A percentile compares a stretch with the other conserved stretches of the same genome.
Conservation (phyloP, 164 flowering plant genomes). For the Cinnamomum micranthum region DNA sequence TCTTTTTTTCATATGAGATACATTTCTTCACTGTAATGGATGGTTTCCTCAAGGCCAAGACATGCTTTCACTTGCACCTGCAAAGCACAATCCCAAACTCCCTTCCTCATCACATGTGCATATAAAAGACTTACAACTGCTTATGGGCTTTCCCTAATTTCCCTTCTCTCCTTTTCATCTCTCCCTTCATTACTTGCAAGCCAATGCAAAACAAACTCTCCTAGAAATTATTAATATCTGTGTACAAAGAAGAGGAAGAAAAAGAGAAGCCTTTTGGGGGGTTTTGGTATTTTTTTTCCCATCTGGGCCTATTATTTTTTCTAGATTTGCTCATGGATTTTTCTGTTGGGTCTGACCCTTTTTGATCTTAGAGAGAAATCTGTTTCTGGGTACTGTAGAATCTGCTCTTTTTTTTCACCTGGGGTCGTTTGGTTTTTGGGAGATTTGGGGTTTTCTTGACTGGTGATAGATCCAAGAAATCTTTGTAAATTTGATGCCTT, state of each 20-base stretch:
- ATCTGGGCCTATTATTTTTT: not conserved
- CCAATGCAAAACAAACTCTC: constrained; percentile 11
- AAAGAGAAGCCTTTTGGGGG: constrained; percentile 5
- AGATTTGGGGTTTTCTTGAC: constrained; percentile 4
- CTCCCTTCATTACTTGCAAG: not conserved
- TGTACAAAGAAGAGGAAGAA: not conserved
- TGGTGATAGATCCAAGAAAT: constrained; percentile 11
- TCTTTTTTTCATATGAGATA: too few species aligned
- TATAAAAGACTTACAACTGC: not conserved
- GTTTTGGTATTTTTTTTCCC: not conserved
- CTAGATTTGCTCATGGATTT: not conserved
- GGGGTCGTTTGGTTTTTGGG: constrained; percentile 6
- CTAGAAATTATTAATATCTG: constrained; percentile 4
- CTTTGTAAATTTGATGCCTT: not conserved
- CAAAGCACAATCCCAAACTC: not conserved
- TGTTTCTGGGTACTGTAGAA: constrained; percentile 9
- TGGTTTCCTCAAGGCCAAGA: constrained; percentile 17
- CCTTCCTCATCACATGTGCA: constrained; percentile 1
- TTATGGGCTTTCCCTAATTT: not conserved
- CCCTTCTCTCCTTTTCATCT: not conserved
- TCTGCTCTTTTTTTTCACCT: not conserved
- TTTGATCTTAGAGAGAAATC: constrained; percentile 10
- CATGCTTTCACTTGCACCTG: not conserved
- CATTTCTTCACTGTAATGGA: not conserved
- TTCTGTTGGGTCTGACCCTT: constrained; percentile 3